A percentile compares a stretch with the other conserved stretches of the same genome.
phyloP scores from a whole-genome alignment of 768 basidiomycete genomes.

The Neoboletus brunneissimus region DNA sequence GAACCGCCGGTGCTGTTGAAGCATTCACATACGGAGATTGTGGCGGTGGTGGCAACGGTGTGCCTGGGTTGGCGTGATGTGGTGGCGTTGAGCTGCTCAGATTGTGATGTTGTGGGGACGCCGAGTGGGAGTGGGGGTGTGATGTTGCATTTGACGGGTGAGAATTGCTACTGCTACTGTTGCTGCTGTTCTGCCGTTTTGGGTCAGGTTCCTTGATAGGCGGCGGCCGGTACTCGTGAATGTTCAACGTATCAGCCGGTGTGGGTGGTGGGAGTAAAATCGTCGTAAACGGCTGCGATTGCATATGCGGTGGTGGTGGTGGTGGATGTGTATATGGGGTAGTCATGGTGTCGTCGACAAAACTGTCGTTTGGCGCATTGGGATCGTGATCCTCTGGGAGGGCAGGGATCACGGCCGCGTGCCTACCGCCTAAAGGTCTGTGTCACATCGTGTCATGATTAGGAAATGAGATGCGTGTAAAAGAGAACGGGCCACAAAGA shows the following conservation, averaged over 20 bases:
- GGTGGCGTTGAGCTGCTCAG: constrained; percentile 21
- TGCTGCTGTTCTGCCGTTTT: constrained; percentile 18
- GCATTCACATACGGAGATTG: constrained; percentile 22
- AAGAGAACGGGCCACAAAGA: constrained; percentile 20
- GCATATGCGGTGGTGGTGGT: constrained; percentile 18
- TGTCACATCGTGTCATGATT: constrained; percentile 33
- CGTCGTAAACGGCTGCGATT: constrained; percentile 29
- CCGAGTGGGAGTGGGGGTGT: constrained; percentile 14
- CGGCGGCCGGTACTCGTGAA: constrained; percentile 34
- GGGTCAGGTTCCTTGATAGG: constrained; percentile 16
- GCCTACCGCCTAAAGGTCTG: constrained; percentile 76
- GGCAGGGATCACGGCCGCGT: constrained; percentile 79
- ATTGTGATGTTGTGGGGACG: constrained; percentile 26
- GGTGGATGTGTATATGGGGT: constrained; percentile 21
- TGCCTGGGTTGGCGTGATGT: constrained; percentile 7
- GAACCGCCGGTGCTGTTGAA: constrained; percentile 33
- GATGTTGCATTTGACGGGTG: constrained; percentile 14
- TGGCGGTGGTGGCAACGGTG: not conserved
- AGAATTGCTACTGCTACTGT: constrained; percentile 1
- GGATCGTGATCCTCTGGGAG: constrained; percentile 57
- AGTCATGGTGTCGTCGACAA: constrained; percentile 21
- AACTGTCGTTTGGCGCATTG: constrained; percentile 16
- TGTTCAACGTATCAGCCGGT: constrained; percentile 27
- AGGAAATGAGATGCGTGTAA: constrained; percentile 26
- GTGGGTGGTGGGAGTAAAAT: constrained; percentile 32